These are phyloP conservation scores for Pythium sukuiense DNA, from an alignment of 352 stramenopile species.

Conservation along the genomic window DNA sequence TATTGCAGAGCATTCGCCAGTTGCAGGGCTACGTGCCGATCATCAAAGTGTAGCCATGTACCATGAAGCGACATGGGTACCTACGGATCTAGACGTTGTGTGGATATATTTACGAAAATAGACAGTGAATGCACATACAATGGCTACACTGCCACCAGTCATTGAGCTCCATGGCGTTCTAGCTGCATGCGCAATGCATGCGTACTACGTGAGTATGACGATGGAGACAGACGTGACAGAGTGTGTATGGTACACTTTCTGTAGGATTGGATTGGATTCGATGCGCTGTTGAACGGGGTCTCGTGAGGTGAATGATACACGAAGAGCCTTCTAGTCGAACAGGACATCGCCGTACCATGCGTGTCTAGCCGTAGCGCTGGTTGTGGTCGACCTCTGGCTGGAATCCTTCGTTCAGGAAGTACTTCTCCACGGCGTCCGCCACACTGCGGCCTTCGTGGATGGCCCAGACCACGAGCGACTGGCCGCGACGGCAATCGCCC, in stretches of 20 bases:
- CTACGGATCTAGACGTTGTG: slow-evolving; percentile 14
- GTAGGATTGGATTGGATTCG: not conserved
- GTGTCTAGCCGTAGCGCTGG: slow-evolving; percentile 64
- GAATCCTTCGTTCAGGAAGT: slow-evolving; percentile 77
- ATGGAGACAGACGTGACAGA: not conserved
- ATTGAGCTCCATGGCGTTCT: not conserved
- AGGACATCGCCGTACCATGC: not conserved
- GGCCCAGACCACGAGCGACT: slow-evolving; percentile 98
- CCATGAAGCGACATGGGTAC: not conserved
- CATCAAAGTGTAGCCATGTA: slow-evolving; percentile 33
- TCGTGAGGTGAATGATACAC: not conserved
- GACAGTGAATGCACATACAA: slow-evolving; percentile 32
- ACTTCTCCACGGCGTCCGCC: slow-evolving; percentile 85
- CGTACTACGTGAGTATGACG: not conserved
- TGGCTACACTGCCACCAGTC: not conserved
- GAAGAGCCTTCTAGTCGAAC: not conserved
- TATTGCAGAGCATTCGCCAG: slow-evolving; percentile 27
- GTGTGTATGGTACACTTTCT: slow-evolving; percentile 4
- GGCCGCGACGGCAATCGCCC: slow-evolving; percentile 96
- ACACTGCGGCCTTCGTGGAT: slow-evolving; percentile 97
- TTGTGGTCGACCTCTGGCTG: slow-evolving; percentile 80
- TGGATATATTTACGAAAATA: slow-evolving; percentile 26
- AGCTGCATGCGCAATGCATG: slow-evolving; percentile 14
- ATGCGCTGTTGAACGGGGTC: not conserved
- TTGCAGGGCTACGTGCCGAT: slow-evolving; percentile 31